Base-by-base conservation (phyloP, 768 basidiomycete species). In the Trametes villosa region DNA sequence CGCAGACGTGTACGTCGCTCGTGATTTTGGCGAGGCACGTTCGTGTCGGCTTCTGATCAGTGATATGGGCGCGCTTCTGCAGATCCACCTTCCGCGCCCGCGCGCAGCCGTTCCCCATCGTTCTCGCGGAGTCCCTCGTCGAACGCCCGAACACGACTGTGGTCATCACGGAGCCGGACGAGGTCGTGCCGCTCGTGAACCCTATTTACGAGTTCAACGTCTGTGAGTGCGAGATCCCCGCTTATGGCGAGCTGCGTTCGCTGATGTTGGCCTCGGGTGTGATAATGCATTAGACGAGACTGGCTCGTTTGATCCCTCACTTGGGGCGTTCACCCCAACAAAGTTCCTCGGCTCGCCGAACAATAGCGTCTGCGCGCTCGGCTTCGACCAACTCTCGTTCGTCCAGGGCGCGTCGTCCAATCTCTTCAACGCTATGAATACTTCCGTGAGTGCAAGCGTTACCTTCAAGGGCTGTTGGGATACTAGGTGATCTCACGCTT, bases 331-430 rank as follows among this genome's bases (percentile, higher is more conserved):
- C 71, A 79, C 82, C 67, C 86, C 87, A 46, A 75, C 84, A 27
- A 74, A 81, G 0, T 85, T 81, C 64, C 79, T 83, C 7, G 94
- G 94, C 6, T 91, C 90, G 0, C 77, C 79, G 12, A 85, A 83
- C 60, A 71, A 76, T 7, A 81, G 84, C 12, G 72, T 82, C 1
- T 96, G 94, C 70, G 86, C 86, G 13, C 83, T 81, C 5, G 86
- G 86, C 8, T 93, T 92, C 66, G 90, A 93, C 68, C 88, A 89
- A 70, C 83, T 81, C 0, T 82, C 81, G 0, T 94, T 91, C 70
- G 70, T 93, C 33, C 87, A 91, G 79, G 92, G 89, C 9, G 84
- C 84, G 2, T 91, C 90, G 36, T 83, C 89, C 18, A 87, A 82
- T 65, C 70, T 89, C 24, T 90, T 90, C 74, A 86, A 86, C 64